These are phyloP conservation scores for Magnusiomyces tetraspermus DNA, from an alignment of 1,139 yeast genomes.

Conservation along the genomic window DNA sequence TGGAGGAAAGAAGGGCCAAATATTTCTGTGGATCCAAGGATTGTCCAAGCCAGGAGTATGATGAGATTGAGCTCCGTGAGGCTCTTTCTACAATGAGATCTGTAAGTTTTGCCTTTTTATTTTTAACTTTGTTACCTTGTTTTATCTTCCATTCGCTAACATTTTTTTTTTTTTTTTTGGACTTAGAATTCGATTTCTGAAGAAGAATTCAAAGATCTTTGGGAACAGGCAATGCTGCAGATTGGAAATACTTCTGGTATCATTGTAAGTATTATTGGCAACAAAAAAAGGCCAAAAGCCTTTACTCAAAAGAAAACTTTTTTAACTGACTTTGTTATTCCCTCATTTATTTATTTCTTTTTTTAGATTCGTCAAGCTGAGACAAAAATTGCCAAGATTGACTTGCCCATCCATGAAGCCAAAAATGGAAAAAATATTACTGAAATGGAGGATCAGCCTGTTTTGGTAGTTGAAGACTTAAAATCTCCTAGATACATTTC, in stretches of 20 bases:
- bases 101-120: slow-evolving; percentile 6
- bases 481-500: slow-evolving; percentile 26
- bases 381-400: slow-evolving; percentile 13
- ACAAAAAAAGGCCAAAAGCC: too few species aligned
- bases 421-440: too few species aligned
- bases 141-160: too few species aligned
- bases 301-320: too few species aligned
- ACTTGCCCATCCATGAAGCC: slow-evolving; percentile 3
- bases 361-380: slow-evolving; percentile 7
- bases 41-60: slow-evolving; percentile 32
- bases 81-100: slow-evolving; percentile 25
- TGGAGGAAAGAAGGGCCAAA: slow-evolving; percentile 62
- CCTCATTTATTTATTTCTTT: too few species aligned
- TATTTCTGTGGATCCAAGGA: slow-evolving; percentile 49
- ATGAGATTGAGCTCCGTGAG: slow-evolving; percentile 26
- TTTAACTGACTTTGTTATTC: background rate
- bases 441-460: too few species aligned
- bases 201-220: slow-evolving; percentile 71
- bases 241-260: slow-evolving; percentile 66
- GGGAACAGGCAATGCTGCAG: slow-evolving; percentile 59
- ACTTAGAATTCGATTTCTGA: slow-evolving; percentile 39
- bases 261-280: too few species aligned
- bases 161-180: background rate
- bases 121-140: slow-evolving; percentile 1
- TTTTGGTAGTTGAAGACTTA: too few species aligned